Conservation (phyloP, 1,284 basidiomycete genomes). For the Puccinia coronata region DNA sequence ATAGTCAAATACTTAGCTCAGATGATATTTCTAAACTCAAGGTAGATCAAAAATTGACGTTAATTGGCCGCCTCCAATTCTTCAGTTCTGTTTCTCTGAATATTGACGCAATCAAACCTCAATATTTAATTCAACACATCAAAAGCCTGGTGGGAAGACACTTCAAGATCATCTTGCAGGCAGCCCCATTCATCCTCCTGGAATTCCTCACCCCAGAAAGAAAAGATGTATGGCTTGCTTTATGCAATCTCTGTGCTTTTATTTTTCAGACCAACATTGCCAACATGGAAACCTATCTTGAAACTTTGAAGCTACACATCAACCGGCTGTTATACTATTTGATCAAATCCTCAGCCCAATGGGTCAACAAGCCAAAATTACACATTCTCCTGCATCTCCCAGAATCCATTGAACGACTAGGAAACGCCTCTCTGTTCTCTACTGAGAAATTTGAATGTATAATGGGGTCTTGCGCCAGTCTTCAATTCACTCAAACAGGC, state of each 20-base stretch:
- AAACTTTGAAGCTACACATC: constrained; percentile 53
- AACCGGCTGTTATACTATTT: constrained; percentile 57
- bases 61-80: neutral
- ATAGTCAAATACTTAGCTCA: neutral
- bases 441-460: constrained; percentile 6
- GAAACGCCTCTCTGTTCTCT: neutral
- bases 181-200: constrained; percentile 60
- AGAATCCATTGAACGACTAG: constrained; percentile 49
- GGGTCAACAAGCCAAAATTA: constrained; percentile 19
- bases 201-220: constrained; percentile 54
- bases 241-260: constrained; percentile 58
- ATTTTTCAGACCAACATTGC: constrained; percentile 60
- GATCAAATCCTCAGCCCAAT: constrained; percentile 54
- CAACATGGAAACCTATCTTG: constrained; percentile 53
- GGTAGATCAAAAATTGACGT: neutral
- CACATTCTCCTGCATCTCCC: constrained; percentile 14
- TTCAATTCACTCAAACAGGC: constrained; percentile 19
- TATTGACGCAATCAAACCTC: constrained; percentile 9
- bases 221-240: constrained; percentile 57
- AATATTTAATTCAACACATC: constrained; percentile 58
- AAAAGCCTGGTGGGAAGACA: constrained; percentile 59
- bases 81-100: neutral
- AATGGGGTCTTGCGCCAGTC: constrained; percentile 10
- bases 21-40: neutral
- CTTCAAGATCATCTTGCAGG: constrained; percentile 59